These are phyloP conservation scores for Fraxinus sp. DNA, from an alignment of 305 asterid genomes.

Conservation along the genomic window DNA sequence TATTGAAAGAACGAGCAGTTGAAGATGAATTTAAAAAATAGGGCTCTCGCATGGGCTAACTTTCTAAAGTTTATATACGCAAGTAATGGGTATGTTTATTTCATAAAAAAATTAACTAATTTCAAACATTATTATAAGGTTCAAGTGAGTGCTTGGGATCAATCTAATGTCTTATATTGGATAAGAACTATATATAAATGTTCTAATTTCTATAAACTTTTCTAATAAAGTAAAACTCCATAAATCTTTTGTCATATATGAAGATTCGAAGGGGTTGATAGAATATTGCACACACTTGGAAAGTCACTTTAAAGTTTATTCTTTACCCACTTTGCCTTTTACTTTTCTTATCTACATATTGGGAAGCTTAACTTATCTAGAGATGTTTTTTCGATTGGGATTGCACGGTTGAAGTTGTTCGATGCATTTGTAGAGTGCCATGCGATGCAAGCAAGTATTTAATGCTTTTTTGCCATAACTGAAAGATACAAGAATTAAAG, in stretches of 20 bases:
- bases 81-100: background rate
- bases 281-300: background rate
- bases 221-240: background rate
- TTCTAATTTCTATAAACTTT: no score
- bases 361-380: background rate
- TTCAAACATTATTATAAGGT: background rate
- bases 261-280: constrained; percentile 3
- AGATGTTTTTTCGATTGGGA: constrained; percentile 37
- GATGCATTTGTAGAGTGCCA: constrained; percentile 95
- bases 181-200: background rate
- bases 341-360: constrained; percentile 21
- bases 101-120: no score
- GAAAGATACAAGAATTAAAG: background rate
- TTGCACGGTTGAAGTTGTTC: constrained; percentile 78
- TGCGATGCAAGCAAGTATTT: constrained; percentile 74
- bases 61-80: background rate
- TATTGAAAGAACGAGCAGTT: no score
- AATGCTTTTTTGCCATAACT: background rate
- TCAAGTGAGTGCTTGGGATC: background rate
- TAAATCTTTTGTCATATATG: background rate
- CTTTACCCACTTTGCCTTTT: constrained; percentile 28
- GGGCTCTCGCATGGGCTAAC: background rate
- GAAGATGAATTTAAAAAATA: no score
- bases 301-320: constrained; percentile 14
- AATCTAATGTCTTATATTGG: background rate